Evolutionary conservation across 1,139 yeast genomes (phyloP), one percentile per base, ranked within the genome.

Genomic region (Pneumocystis wakefieldiae): DNA sequence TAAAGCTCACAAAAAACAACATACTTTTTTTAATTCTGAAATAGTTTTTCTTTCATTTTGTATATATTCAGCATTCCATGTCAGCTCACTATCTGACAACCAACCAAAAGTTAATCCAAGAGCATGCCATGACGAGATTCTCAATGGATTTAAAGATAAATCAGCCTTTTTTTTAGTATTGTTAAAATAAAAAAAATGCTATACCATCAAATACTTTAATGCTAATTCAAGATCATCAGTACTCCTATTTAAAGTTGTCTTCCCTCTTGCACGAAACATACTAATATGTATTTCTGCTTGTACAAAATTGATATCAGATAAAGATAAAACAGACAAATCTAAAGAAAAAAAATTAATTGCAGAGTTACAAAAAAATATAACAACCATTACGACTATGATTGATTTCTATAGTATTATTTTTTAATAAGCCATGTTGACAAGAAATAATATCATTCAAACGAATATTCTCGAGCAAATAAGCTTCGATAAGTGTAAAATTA

Each of bases 31-130:
- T 29, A 58, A 60, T n/a, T 59, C 76, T 0, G 91, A 90, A 0
- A 90, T 85, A 0, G 76, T 73, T 2, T 76, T 75, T 69, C 86
- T 86, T 67, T 85, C 79, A 8, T 86, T 94, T 0, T 78, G 73
- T 48, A 86, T 86, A 53, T 90, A 74, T 71, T 91, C 97, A 0
- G 96, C 85, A 0, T 92, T 86, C 95, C 96, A 89, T 8, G 89
- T 83, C 64, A 92, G 75, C 68, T 88, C 96, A 72, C 89, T 96
- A 68, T 91, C 97, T 0, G 86, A 95, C 55, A 87, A 76, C 64
- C 78, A 84, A 0, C 91, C 86, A 69, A 82, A 90, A 0, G 94
- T 85, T 71, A 86, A 92, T 0, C 95, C 96, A 24, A 92, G 73
- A 1, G 89, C 78, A 61, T 83, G 77, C 99, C 99, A 94, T 17